Conservation (phyloP, 225 moss, liverwort and hornwort genomes). For the Thuidium tamariscinum region DNA sequence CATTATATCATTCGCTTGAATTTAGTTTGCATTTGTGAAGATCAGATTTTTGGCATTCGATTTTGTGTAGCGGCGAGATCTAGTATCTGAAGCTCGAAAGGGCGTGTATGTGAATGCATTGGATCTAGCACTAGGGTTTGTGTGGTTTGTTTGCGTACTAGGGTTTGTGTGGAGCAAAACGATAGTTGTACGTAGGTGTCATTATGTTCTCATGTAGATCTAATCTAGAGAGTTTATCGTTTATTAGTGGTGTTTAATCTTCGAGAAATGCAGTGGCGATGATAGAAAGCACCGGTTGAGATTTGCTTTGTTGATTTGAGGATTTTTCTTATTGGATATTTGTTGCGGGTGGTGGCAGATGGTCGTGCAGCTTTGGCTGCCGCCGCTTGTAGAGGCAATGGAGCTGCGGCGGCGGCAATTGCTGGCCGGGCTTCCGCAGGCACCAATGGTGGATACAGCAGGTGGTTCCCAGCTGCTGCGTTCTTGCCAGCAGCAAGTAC, state of each 20-base stretch:
- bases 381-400: slow-evolving; percentile 30
- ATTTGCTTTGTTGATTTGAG: background rate
- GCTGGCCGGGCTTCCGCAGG: slow-evolving; percentile 28
- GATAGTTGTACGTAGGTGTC: background rate
- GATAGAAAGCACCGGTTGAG: background rate
- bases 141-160: background rate
- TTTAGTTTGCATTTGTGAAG: background rate
- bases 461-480: slow-evolving; percentile 63
- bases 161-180: background rate
- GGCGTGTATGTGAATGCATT: background rate
- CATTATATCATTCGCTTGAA: background rate
- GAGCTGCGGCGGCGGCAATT: slow-evolving; percentile 23
- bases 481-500: slow-evolving; percentile 76
- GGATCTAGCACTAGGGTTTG: background rate
- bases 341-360: slow-evolving; percentile 34
- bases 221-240: background rate
- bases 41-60: background rate
- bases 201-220: background rate
- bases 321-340: background rate
- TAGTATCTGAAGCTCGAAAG: background rate
- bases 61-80: background rate
- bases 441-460: slow-evolving; percentile 35
- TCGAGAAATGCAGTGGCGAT: background rate
- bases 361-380: slow-evolving; percentile 55
- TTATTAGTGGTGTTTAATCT: background rate